These are phyloP conservation scores for Gloeostereum incarnatum DNA, from an alignment of 768 basidiomycete genomes.

Conservation along the genomic window DNA sequence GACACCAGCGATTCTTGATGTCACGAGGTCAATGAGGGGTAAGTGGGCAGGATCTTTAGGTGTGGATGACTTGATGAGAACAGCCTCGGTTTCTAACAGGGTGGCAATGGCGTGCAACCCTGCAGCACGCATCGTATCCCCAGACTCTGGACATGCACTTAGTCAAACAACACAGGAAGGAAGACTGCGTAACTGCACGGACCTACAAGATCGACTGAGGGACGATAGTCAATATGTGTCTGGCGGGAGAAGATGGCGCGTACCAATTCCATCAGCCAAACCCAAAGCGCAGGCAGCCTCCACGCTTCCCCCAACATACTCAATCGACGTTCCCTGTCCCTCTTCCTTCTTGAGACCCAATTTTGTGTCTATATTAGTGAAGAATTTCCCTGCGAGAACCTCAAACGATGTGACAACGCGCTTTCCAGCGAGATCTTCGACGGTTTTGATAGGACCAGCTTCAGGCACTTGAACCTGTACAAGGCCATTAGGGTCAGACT, in stretches of 20 bases:
- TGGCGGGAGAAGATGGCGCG: constrained; percentile 13
- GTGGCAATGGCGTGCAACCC: constrained; percentile 92
- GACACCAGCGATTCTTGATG: constrained; percentile 85
- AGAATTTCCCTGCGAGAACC: constrained; percentile 75
- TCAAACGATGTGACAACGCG: constrained; percentile 94
- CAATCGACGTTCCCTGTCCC: constrained; percentile 76
- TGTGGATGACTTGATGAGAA: constrained; percentile 76
- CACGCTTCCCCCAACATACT: constrained; percentile 96
- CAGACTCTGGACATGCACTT: constrained; percentile 59
- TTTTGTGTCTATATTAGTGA: constrained; percentile 51
- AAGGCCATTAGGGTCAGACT: too few species aligned
- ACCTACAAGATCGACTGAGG: constrained; percentile 98
- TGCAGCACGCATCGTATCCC: constrained; percentile 98
- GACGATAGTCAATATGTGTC: constrained; percentile 5
- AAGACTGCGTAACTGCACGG: constrained; percentile 16
- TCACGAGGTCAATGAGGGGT: constrained; percentile 69
- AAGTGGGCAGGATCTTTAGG: constrained; percentile 54
- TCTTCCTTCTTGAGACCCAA: constrained; percentile 41
- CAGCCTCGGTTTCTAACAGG: constrained; percentile 79
- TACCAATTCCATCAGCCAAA: constrained; percentile 93
- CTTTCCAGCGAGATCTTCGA: constrained; percentile 81
- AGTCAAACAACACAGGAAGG: constrained; percentile 2
- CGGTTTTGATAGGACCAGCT: constrained; percentile 49
- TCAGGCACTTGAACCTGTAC: constrained; percentile 94
- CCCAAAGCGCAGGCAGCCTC: constrained; percentile 97